Conservation (phyloP, 192 early-diverging fungal species). For the Polychytrium aggregatum region DNA sequence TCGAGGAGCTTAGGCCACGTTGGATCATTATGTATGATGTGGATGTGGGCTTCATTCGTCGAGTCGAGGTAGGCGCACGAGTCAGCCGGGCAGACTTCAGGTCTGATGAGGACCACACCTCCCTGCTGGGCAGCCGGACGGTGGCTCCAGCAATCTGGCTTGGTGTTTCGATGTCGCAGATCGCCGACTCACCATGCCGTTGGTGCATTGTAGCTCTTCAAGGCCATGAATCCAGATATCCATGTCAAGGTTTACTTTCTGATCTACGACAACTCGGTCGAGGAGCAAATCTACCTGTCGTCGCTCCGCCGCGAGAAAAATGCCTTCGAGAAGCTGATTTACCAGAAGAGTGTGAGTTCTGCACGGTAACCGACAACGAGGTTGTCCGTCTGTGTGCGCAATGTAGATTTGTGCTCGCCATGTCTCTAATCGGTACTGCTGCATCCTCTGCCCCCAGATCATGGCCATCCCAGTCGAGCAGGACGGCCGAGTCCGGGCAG, state of each 20-base stretch:
- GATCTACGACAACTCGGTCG: slow-evolving; percentile 86
- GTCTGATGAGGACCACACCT: too few species aligned
- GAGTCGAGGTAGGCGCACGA: slow-evolving; percentile 59
- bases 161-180: too few species aligned
- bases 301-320: slow-evolving; percentile 79
- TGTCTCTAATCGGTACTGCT: too few species aligned
- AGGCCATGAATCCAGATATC: slow-evolving; percentile 36
- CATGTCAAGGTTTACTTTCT: slow-evolving; percentile 79
- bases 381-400: too few species aligned
- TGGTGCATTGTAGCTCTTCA: slow-evolving; percentile 35
- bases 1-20: slow-evolving; percentile 59
- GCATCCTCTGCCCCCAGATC: too few species aligned
- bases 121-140: too few species aligned
- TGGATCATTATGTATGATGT: slow-evolving; percentile 90
- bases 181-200: neutral
- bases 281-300: slow-evolving; percentile 86
- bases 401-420: too few species aligned
- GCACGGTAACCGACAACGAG: too few species aligned
- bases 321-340: slow-evolving; percentile 85
- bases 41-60: slow-evolving; percentile 72
- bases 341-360: slow-evolving; percentile 63
- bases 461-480: slow-evolving; percentile 71
- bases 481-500: slow-evolving; percentile 29
- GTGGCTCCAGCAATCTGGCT: too few species aligned
- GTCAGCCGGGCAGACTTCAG: neutral